Conservation (phyloP, 768 basidiomycete species). For the Paxillus ammoniavirescens region DNA sequence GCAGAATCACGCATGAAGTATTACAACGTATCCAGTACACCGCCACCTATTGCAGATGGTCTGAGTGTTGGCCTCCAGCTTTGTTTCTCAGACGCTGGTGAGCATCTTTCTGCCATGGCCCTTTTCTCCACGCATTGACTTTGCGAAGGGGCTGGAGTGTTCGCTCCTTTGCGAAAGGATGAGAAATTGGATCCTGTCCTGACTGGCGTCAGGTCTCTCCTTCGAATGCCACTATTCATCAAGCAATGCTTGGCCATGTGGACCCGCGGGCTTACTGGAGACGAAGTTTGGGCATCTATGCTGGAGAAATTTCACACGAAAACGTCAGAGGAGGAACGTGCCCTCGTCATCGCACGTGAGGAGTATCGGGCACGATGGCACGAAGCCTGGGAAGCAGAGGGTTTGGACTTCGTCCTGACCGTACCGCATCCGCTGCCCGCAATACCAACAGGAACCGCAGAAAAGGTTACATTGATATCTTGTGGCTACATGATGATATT, state of each 20-base stretch:
- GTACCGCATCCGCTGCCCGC: slow-evolving; percentile 39
- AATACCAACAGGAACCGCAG: slow-evolving; percentile 35
- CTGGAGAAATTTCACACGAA: slow-evolving; percentile 35
- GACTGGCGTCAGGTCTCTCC: slow-evolving; percentile 17
- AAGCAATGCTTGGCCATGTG: slow-evolving; percentile 45
- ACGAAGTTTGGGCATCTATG: slow-evolving; percentile 27
- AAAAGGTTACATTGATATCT: slow-evolving; percentile 34
- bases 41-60: slow-evolving; percentile 52
- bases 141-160: slow-evolving; percentile 43
- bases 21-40: slow-evolving; percentile 23
- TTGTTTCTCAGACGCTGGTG: slow-evolving; percentile 57
- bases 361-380: slow-evolving; percentile 27
- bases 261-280: slow-evolving; percentile 28
- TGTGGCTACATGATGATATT: slow-evolving; percentile 38
- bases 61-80: slow-evolving; percentile 52
- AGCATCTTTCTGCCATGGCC: background rate
- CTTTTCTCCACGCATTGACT: background rate
- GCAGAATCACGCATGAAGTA: background rate
- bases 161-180: slow-evolving; percentile 31
- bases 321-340: slow-evolving; percentile 27
- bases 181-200: slow-evolving; percentile 35
- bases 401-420: slow-evolving; percentile 41
- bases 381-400: slow-evolving; percentile 38
- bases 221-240: slow-evolving; percentile 32
- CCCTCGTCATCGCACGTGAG: slow-evolving; percentile 25